Evolutionary conservation across 2,329 filamentous ascomycete species (phyloP), one percentile per base, ranked within the genome.

Genomic region (Helminthosporium solani): DNA sequence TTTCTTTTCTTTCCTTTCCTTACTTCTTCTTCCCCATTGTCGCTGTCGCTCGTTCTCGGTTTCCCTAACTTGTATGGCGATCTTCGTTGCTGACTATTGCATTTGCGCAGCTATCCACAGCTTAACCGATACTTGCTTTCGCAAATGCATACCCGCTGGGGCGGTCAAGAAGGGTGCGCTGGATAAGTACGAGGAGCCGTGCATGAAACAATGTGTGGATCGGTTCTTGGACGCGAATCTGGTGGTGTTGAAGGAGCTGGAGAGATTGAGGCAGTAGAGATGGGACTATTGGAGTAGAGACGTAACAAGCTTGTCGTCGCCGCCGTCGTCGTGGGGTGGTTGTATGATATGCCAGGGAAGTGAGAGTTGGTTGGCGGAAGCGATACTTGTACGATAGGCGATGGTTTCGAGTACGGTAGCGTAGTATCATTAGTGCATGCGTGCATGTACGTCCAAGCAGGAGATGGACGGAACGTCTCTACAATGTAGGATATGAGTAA

Each of bases 161-260:
- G 79, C 78, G 47, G 86, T 96, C 68, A 84, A 85, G 58, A 81
- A 78, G 50, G 81, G 83, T 21, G 82, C 83, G 61, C 77, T 99
- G 57, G 89, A 95, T 57, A 81, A 79, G 63, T 76, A 73, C 51
- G 94, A 99, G 75, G 86, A 94, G 75, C 74, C 78, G 7, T 99
- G 94, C 71, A 81, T 96, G 69, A 78, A 85, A 70, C 96, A 96
- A 77, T 99, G 94, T 66, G 90, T 97, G 46, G 88, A 96, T 63
- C 81, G 94, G 46, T 97, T 95, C 74, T 80, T 97, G 75, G 94
- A 99, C 72, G 82, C 90, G 53, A 94, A 92, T 73, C 74, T 88
- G 56, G 77, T 89, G 42, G 87, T 95, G n/a, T 76, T 96, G 71
- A 86, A 85, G 77, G 87, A 96, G 68, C 75, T 97, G 63, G 85